Evolutionary conservation across 257 asterid species (phyloP), one percentile per base, ranked within the genome.

Genomic region (Fraxinus anomala): DNA sequence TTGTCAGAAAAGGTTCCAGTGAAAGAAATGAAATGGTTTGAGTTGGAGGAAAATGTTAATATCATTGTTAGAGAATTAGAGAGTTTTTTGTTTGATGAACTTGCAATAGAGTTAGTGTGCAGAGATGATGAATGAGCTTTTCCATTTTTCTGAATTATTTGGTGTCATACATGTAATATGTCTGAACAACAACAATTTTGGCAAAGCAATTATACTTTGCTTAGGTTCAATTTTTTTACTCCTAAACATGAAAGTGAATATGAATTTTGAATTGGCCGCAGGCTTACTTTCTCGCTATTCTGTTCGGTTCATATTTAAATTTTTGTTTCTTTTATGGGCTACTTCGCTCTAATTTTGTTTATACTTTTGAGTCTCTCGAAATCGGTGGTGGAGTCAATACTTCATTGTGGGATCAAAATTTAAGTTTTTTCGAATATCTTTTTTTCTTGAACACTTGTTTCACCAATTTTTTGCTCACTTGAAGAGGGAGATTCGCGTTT

Each of bases 11-110:
- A 85, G 80, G 89, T 78, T 56, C 68, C 84, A 68, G 89, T 76
- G 23, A 80, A 31, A 24, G 90, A 82, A 76, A 75, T 65, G 65
- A 80, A 83, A 80, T 91, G 96, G 97, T 36, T 80, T 70, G 88
- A 82, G 61, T 24, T 80, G 44, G 91, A 87, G 54, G 92, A 85
- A 72, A 97, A 90, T 74, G 73, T 84, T 70, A 73, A 83, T 79
- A 79, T 82, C 40, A 79, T 93, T 37, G 87, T 94, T 82, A 78
- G 68, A 81, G 98, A 93, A 49, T 75, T 93, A 72, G 97, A 83
- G 83, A 37, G 80, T 6, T 73, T 72, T 76, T 82, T 92, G 83
- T 88, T 89, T 33, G 91, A 88, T 70, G 97, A 91, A 73, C 75
- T 92, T 81, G 89, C 73, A 6, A 73, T 73, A 80, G 98, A 91